Conservation (phyloP, 75 land plant genomes). For the Pinus taeda region DNA sequence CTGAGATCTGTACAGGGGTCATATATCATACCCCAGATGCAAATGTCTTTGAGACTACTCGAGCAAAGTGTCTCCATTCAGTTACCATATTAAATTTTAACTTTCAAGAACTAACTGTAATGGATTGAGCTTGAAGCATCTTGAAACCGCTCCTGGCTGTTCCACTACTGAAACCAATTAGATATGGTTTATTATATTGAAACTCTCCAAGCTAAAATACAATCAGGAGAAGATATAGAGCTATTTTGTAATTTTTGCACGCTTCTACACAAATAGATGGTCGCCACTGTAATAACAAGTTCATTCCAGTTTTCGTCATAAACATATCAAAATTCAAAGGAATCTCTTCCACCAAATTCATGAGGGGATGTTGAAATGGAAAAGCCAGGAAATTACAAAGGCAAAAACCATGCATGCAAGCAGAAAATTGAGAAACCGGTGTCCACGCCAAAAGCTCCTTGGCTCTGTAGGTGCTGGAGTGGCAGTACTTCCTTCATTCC, state of each 20-base stretch:
- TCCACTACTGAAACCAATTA: not conserved
- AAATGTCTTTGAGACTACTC: not conserved
- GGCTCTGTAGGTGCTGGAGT: conserved; percentile 22
- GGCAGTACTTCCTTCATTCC: conserved; percentile 31
- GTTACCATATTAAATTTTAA: not conserved
- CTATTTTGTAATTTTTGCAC: not conserved
- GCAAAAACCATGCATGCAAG: conserved; percentile 81
- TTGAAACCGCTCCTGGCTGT: not conserved
- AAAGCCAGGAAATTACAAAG: conserved; percentile 76
- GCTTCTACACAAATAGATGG: not conserved
- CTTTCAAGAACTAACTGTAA: not conserved
- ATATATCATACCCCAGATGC: not conserved
- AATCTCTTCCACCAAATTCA: conserved; percentile 2
- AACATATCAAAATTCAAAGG: not conserved
- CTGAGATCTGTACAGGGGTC: not conserved
- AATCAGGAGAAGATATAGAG: not conserved
- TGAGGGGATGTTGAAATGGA: conserved; percentile 66
- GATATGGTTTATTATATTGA: not conserved
- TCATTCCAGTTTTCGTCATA: conserved; percentile 4
- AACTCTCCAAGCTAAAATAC: not conserved
- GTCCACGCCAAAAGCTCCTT: conserved; percentile 63
- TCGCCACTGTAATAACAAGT: not conserved
- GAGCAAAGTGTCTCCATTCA: not conserved
- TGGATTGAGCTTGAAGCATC: not conserved
- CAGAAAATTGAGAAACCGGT: conserved; percentile 67